Evolutionary conservation across 768 basidiomycete genomes (phyloP).

Genomic region (Rhizopogon vesiculosus): DNA sequence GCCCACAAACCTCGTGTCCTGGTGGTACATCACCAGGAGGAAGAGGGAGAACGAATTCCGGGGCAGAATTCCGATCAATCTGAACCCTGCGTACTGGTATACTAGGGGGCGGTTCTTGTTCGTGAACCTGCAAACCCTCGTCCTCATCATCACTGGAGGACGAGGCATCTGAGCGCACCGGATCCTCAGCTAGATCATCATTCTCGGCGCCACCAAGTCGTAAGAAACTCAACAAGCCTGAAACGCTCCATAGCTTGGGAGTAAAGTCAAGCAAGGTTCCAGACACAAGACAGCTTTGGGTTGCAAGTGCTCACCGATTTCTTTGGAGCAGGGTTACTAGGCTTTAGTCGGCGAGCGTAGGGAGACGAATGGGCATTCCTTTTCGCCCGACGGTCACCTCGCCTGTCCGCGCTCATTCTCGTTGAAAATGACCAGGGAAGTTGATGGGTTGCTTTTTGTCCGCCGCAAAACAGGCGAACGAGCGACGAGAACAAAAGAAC

Average conservation of each 20-base stretch:
- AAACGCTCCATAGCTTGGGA: conserved; percentile 45
- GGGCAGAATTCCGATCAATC: conserved; percentile 7
- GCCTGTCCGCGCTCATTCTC: conserved; percentile 57
- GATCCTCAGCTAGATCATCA: conserved; percentile 15
- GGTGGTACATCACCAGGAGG: conserved; percentile 7
- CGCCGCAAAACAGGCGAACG: conserved; percentile 5
- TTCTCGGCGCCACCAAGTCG: conserved; percentile 31
- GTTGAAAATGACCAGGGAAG: conserved; percentile 8
- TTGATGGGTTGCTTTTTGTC: background rate
- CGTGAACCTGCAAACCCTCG: conserved; percentile 4
- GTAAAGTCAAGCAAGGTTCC: conserved; percentile 6
- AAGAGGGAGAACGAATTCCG: conserved; percentile 10
- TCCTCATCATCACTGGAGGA: conserved; percentile 21
- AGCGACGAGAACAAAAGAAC: background rate
- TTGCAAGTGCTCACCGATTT: conserved; percentile 40
- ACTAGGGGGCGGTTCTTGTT: conserved; percentile 20
- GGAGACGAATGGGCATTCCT: conserved; percentile 44
- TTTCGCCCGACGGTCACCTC: conserved; percentile 34
- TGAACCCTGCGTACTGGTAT: conserved; percentile 20
- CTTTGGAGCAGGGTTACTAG: conserved; percentile 26
- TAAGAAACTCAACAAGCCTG: conserved; percentile 43
- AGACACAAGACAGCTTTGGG: background rate
- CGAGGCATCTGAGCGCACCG: conserved; percentile 11
- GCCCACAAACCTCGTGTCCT: background rate
- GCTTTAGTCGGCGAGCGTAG: conserved; percentile 41